Base-by-base conservation (phyloP, 1,284 basidiomycete genomes). In the Caloboletus firmus region DNA sequence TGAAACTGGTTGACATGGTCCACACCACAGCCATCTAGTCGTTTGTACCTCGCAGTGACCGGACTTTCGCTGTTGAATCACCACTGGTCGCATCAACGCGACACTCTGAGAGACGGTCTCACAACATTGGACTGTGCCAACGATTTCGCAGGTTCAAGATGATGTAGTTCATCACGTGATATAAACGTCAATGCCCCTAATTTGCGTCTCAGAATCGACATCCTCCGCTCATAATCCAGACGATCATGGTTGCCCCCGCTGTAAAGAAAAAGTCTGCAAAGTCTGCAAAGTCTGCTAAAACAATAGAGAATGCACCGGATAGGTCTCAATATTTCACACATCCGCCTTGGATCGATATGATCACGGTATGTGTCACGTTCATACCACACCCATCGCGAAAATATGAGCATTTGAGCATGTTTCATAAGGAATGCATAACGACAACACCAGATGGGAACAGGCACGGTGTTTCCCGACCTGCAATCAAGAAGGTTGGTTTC, bases 401-500 rank as follows among this genome's bases (percentile, higher is more conserved):
- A 34, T 34, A 24, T 15, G 24, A 40, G 43, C 17, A 20, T 32
- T 30, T 39, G 43, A 35, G 51, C 32, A 53, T 49, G 42, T 11
- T 37, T 31, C 48, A 17, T 31, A 59, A 85, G 83, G 88, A 91
- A 74, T 87, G 85, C 64, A 87, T 93, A 71, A 65, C 74, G 51
- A 77, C 75, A 31, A 78, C 87, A 69, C 82, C 82, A 57, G 82
- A 83, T 49, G 88, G 89, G 39, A 76, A 79, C 34, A 84, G 87
- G 52, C 62, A 74, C 51, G 91, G 91, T 64, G 88, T 92, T 46
- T 91, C 89, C 37, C 82, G 91, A 55, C 77, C 77, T 42, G 81
- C 82, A 40, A 87, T 93, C 71, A 93, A 93, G 80, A 93, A 92
- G 84, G 80, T 78, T 40, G 6, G 26, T 11, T 42, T 34, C 8